Evolutionary conservation across 2,329 filamentous ascomycete species (phyloP), one percentile per base, ranked within the genome.

Genomic region (Penicillium psychrosexuale): DNA sequence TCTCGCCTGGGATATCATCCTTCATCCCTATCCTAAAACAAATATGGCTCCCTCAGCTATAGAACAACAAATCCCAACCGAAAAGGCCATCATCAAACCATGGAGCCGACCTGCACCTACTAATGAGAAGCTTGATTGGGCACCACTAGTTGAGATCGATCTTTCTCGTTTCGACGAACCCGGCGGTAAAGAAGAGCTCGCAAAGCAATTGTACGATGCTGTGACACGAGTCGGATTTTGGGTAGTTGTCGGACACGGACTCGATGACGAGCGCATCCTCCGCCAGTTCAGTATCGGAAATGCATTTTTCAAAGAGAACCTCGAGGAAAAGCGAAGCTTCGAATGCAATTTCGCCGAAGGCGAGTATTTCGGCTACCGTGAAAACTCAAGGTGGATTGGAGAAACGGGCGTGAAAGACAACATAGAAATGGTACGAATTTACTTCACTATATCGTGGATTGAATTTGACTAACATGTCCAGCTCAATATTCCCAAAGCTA

Each of bases 61-160:
- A 37, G 47, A 63, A 56, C 44, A 63, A n/a, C 42, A 53, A 19
- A 13, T 47, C 9, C 51, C 61, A 6, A 45, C 33, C 5, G 34
- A 57, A 8, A 45, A 36, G 12, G 37, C 58, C 9, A 39, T 46
- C 2, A 45, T 68, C n/a, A 69, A 69, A 38, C 51, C 66, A 19
- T 70, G 67, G 67, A 60, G 4, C 24, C 65, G 66, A 8, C 67
- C 67, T 45, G 46, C 56, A 1, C 60, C 61, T 2, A 70, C 67
- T 5, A 39, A 56, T 13, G 62, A 63, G 22, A 22, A 57, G 3
- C 56, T 70, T 2, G 66, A 68, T 11, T 84, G 81, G 79, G 79
- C 81, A 0, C 78, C 83, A 49, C 74, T 84, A 3, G 76, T 79
- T 5, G 82, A 80, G 2, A 75, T 84, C 8, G 82, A 84, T 62